These are phyloP conservation scores for Zygoascus flipseniorum DNA, from an alignment of 805 yeast genomes.

Conservation along the genomic window DNA sequence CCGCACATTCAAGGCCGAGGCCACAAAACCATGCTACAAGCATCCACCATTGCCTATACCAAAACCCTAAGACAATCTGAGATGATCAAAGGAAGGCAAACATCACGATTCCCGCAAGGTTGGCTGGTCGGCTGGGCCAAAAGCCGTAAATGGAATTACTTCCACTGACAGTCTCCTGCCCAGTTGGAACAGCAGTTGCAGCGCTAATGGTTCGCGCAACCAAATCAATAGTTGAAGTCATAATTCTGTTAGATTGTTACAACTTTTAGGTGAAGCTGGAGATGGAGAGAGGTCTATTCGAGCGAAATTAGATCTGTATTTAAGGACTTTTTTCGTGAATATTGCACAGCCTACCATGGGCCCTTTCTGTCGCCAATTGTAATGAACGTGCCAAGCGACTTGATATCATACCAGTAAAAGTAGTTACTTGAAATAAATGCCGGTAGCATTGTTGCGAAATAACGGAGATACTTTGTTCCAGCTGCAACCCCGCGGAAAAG, in stretches of 20 bases:
- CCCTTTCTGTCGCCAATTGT: no score
- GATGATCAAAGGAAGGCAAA: conserved; percentile 40
- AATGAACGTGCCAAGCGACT: no score
- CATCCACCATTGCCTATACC: conserved; percentile 57
- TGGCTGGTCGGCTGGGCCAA: conserved; percentile 32
- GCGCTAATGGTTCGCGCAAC: neutral
- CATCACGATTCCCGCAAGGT: conserved; percentile 45
- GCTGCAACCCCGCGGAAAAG: no score
- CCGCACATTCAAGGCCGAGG: conserved; percentile 51
- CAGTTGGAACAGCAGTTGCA: neutral
- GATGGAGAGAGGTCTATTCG: no score
- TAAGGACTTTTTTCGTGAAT: no score
- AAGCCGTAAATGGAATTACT: conserved; percentile 1
- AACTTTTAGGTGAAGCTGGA: neutral
- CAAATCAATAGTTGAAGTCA: neutral
- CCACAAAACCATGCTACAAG: conserved; percentile 50
- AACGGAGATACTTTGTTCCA: no score
- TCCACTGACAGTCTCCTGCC: neutral
- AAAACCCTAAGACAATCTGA: conserved; percentile 38
- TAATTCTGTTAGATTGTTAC: neutral
- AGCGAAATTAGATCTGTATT: no score
- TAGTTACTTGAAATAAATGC: no score
- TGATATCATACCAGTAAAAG: no score
- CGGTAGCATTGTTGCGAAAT: no score
- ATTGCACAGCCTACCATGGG: no score